Evolutionary conservation across 495 filamentous ascomycete genomes (phyloP).

Genomic region (Aspergillus baeticus): DNA sequence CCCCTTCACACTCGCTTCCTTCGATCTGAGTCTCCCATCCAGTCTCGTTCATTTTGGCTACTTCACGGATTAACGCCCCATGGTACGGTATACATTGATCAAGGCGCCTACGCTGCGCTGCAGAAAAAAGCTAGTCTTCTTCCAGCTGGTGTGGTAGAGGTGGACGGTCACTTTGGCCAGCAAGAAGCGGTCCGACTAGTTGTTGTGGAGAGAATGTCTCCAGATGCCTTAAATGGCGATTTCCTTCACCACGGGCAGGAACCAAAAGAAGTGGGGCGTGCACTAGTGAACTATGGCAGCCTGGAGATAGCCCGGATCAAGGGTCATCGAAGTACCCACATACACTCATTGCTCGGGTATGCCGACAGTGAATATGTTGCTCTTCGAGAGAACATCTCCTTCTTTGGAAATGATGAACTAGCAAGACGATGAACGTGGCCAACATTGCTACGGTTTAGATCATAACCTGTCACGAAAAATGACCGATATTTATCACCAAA

Average conservation of each 20-base stretch:
- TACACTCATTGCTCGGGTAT: conserved; percentile 77
- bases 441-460: not conserved
- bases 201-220: conserved; percentile 60
- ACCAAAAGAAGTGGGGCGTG: conserved; percentile 79
- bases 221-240: conserved; percentile 40
- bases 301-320: conserved; percentile 79
- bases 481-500: conserved; percentile 4
- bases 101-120: conserved; percentile 79
- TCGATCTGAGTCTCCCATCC: conserved; percentile 79
- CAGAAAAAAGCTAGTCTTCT: conserved; percentile 81
- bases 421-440: not conserved
- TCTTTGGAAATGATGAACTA: conserved; percentile 50
- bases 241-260: conserved; percentile 44
- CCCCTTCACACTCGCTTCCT: conserved; percentile 93
- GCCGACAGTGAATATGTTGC: conserved; percentile 95
- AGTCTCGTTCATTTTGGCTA: conserved; percentile 95
- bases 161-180: conserved; percentile 82
- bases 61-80: conserved; percentile 91
- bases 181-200: conserved; percentile 87
- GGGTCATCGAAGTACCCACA: conserved; percentile 78
- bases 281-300: conserved; percentile 91
- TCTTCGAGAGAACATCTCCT: conserved; percentile 81
- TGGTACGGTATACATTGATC: conserved; percentile 88
- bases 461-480: not conserved
- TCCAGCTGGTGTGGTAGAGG: conserved; percentile 85